Evolutionary conservation across 257 asterid species (phyloP), one percentile per base, ranked within the genome.

Genomic region (Leonotis leonurus): DNA sequence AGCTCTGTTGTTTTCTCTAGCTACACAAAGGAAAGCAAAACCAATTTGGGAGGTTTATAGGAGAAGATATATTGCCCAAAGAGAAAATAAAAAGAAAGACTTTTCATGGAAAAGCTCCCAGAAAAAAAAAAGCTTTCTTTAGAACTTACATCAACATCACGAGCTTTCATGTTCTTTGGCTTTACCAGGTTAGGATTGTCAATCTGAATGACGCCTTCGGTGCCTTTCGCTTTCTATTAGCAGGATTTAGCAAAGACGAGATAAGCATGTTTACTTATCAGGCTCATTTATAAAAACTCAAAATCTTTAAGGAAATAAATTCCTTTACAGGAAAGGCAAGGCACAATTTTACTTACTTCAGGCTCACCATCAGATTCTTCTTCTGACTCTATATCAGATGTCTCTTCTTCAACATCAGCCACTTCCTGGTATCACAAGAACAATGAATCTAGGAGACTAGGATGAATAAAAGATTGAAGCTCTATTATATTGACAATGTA

Each of bases 1-100:
- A 90, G 97, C 83, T 90, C 97, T 36, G 88, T 75, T 68, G 97
- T 87, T 78, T 87, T 90, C 69, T 87, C 97, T 14, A 82, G 25
- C 97, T 90, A 88, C 74, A 1, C 35, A 60, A 60, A 30, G n/a
- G 24, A 66, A 14, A 56, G 39, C 50, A 71, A 10, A 37, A 20
- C 33, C 52, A 72, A 20, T 48, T 17, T 52, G 27, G 26, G 55
- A 60, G 63, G 25, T 61, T 8, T 0, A 17, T 16, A 3, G 18
- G n/a, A 22, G 18, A 14, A 21, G 63, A 36, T 1, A 57, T 12
- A 13, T 21, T 22, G 22, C 13, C 9, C 13, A 1, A 30, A 8
- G 20, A 50, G 20, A 41, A 11, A 27, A 22, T 6, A 8, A 21
- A 44, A 33, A 14, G 9, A n/a, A 41, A n/a, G n/a, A n/a, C n/a